Base-by-base conservation (phyloP, 768 basidiomycete genomes). In the Rhodotorula toruloides region DNA sequence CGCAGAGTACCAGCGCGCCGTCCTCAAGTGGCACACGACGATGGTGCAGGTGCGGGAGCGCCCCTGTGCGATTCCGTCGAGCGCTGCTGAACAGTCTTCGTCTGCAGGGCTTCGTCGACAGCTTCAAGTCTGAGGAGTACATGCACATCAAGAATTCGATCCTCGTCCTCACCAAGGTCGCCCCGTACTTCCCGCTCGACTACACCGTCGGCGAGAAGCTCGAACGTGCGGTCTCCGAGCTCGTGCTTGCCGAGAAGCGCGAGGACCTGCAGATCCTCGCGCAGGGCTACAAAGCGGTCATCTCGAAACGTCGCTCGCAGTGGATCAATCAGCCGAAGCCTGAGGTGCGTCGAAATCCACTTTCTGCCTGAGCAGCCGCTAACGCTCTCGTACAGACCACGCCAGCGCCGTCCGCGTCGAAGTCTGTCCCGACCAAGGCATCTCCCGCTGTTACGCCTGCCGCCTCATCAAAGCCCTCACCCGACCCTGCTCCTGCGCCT, bases 91-190 rank as follows among this genome's bases (percentile, higher is more conserved):
- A 25, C 25, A 58, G 25, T 44, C 43, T 34, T 32, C 25, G 53
- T 16, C n/a, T 36, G 19, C 58, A 92, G 92, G 85, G 84, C 61
- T 85, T 97, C 71, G 80, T 82, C 27, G 87, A 85, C 39, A 91
- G 88, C 75, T 87, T 97, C 67, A 83, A 86, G 73, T 87, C 91
- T 4, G 84, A 84, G 55, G 93, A 93, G 74, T 98, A 93, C 77
- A 94, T 97, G 89, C 91, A 91, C 73, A 89, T 97, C 59, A 93
- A 94, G 78, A 99, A 99, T 75, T 84, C 90, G n/a, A 89, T 98
- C 77, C 84, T 93, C 44, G 86, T 99, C 36, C 81, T 96, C 69
- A 90, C 92, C 74, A 90, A 96, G 76, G 84, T 97, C 29, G 82
- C 92, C 37, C 87, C 89, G 1, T 87, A 90, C 55, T 96, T 96